These are phyloP conservation scores for Lentinula sp. DNA, from an alignment of 768 basidiomycete genomes.

Conservation along the genomic window DNA sequence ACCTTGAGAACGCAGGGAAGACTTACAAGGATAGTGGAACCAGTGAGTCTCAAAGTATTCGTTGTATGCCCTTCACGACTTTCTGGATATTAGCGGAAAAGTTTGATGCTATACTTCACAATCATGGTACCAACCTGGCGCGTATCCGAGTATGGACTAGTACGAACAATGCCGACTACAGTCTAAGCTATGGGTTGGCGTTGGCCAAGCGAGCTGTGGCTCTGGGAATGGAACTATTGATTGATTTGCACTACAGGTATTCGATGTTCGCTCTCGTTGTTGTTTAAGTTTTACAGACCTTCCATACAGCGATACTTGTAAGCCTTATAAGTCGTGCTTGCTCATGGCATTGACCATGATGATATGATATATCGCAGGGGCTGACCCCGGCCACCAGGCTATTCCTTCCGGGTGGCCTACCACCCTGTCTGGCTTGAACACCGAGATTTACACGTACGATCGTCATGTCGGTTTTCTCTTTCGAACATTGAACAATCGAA, in stretches of 20 bases:
- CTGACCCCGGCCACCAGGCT: constrained; percentile 56
- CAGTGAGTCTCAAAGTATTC: background rate
- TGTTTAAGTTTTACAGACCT: background rate
- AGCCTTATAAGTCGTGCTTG: background rate
- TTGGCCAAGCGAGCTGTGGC: constrained; percentile 50
- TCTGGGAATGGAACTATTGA: constrained; percentile 47
- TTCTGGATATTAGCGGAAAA: constrained; percentile 19
- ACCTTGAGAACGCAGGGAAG: constrained; percentile 44
- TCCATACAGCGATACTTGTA: background rate
- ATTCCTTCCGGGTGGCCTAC: constrained; percentile 38
- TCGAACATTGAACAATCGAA: constrained; percentile 38
- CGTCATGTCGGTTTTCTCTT: constrained; percentile 28
- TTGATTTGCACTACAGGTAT: constrained; percentile 56
- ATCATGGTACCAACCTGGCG: constrained; percentile 51
- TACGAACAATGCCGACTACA: constrained; percentile 43
- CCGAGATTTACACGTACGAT: constrained; percentile 28
- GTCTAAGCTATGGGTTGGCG: constrained; percentile 42
- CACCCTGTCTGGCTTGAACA: constrained; percentile 45
- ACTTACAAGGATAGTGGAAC: constrained; percentile 35
- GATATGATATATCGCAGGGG: constrained; percentile 32
- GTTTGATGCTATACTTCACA: constrained; percentile 48
- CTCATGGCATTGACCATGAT: background rate
- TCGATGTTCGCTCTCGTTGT: background rate
- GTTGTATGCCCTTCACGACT: background rate
- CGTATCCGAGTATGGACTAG: constrained; percentile 61